Percentiles rank a stretch among this genome's conserved stretches.
These are phyloP conservation scores for Jamesozyma jinghongensis DNA, from an alignment of 805 yeast genomes.

Conservation along the genomic window DNA sequence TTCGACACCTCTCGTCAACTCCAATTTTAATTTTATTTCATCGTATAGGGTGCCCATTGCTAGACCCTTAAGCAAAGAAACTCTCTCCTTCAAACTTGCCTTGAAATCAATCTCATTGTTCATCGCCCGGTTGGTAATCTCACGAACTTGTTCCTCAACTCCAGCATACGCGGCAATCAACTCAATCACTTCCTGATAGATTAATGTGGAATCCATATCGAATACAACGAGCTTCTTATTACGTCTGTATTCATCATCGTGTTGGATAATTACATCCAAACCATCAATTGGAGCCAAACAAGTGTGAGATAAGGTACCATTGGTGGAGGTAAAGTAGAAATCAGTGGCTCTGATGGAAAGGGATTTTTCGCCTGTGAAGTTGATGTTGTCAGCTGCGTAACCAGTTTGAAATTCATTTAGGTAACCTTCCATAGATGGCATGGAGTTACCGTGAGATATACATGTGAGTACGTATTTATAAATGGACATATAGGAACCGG, in stretches of 20 bases:
- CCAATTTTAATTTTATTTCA: constrained; percentile 57
- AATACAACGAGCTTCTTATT: constrained; percentile 60
- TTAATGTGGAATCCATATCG: constrained; percentile 97
- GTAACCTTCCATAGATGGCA: background rate
- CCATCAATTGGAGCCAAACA: constrained; percentile 5
- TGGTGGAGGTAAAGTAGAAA: constrained; percentile 4
- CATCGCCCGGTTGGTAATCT: constrained; percentile 90
- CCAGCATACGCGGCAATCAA: constrained; percentile 89
- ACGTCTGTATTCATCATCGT: constrained; percentile 15
- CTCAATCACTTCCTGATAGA: constrained; percentile 94
- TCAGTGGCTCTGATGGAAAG: constrained; percentile 15
- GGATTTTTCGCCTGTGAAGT: constrained; percentile 3
- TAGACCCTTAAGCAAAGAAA: constrained; percentile 72
- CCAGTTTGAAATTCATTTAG: background rate
- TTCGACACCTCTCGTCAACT: constrained; percentile 76
- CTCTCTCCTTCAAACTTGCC: constrained; percentile 70
- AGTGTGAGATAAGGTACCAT: background rate
- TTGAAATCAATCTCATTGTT: constrained; percentile 91
- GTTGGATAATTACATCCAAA: constrained; percentile 20
- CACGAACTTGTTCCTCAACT: constrained; percentile 80
- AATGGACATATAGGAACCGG: too few relatives aligned
- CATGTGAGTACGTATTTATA: background rate
- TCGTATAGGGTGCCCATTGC: constrained; percentile 66
- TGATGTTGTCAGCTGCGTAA: background rate
- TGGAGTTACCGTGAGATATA: background rate